Evolutionary conservation across 2,329 filamentous ascomycete species (phyloP), one percentile per base, ranked within the genome.

Genomic region (Tolypocladium paradoxum): DNA sequence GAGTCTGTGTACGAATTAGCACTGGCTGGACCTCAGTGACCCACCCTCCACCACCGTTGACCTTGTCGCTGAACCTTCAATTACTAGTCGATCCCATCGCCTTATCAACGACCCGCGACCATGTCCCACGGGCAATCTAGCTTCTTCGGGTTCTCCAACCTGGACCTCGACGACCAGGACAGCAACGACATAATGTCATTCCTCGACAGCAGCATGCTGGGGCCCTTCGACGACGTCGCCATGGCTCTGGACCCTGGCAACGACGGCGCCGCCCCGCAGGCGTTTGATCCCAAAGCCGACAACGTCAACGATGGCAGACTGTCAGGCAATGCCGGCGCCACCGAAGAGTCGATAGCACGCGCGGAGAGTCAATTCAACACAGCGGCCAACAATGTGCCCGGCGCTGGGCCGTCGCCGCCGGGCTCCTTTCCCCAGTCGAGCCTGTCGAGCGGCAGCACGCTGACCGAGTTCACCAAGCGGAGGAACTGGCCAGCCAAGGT

Each of bases 401-500:
- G 72, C 54, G 70, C 68, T 18, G 70, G 72, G 29, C 71, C 72
- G n/a, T 55, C 70, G 34, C 72, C 75, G 16, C 68, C 70, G 24
- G 65, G 68, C 34, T 64, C 66, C 51, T 70, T 72, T 54, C 60
- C 63, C 50, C 65, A 68, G 49, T 59, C 62, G 56, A 61, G 61
- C 56, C 55, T 67, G 27, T 63, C 67, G 27, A 65, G 64, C 56
- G 67, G 67, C 52, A 77, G 67, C 62, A 76, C 74, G 18, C 62
- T 82, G 57, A 81, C 77, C 55, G 78, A 82, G 64, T 82, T 82
- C 56, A 82, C 78, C 46, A 82, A 82, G 67, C 70, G 79, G 61
- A 73, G 77, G 55, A 81, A 93, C 65, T 96, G 92, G 92, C 87
- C 89, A 18, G 88, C 91, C 66, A 86, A 88, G 59, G 85, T 96